Percentiles rank a stretch among this genome's conserved stretches.
These are phyloP conservation scores for Teunomyces pallodes DNA, from an alignment of 805 yeast genomes.

Conservation along the genomic window DNA sequence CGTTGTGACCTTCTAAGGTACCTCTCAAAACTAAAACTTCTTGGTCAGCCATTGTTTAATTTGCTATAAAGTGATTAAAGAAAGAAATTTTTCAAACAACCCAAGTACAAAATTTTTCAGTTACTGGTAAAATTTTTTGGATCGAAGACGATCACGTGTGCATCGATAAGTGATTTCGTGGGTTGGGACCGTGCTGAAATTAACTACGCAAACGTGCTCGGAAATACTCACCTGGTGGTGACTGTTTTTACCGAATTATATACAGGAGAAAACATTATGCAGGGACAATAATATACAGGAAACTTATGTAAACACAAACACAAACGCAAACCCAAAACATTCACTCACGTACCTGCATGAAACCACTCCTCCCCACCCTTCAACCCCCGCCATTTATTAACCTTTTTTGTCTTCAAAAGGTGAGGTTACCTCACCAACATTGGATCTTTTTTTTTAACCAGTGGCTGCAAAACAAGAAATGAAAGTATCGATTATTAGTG, in stretches of 20 bases:
- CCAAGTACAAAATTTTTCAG: neutral
- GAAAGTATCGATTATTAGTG: conserved; percentile 50
- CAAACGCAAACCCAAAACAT: no score
- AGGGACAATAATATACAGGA: neutral
- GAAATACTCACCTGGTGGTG: conserved; percentile 36
- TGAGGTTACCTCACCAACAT: neutral
- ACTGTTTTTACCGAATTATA: conserved; percentile 34
- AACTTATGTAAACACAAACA: no score
- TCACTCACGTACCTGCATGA: no score
- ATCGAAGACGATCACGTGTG: conserved; percentile 4
- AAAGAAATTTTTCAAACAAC: neutral
- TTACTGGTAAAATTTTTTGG: conserved; percentile 6
- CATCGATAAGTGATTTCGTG: neutral
- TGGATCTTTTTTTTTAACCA: neutral
- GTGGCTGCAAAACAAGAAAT: neutral
- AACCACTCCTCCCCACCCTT: no score
- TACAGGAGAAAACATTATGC: conserved; percentile 12
- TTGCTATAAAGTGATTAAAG: conserved; percentile 6
- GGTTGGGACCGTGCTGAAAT: conserved; percentile 15
- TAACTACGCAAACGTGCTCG: conserved; percentile 33
- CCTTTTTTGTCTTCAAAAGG: no score
- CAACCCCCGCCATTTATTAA: no score
- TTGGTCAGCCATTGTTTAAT: conserved; percentile 62
- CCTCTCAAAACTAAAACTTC: conserved; percentile 99
- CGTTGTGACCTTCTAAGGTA: conserved; percentile 85